Evolutionary conservation across 2,329 filamentous ascomycete genomes (phyloP).

Genomic region (Neospermospora avenae): DNA sequence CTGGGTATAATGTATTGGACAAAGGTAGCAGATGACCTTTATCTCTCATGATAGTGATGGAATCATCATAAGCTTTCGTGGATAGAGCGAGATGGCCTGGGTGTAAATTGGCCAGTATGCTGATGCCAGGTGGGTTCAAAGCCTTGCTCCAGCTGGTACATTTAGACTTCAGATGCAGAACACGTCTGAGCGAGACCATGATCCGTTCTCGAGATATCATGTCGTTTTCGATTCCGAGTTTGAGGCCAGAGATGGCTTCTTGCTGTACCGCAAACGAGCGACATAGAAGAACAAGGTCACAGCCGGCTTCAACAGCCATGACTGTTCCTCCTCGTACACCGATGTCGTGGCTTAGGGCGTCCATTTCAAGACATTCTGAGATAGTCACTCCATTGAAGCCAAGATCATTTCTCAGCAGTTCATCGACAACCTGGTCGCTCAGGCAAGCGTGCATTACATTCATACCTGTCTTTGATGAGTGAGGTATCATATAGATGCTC

Average conservation of each 20-base stretch:
- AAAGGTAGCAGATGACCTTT: conserved; percentile 82
- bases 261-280: conserved; percentile 84
- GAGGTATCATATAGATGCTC: neutral
- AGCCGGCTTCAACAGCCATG: conserved; percentile 96
- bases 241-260: conserved; percentile 86
- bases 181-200: conserved; percentile 72
- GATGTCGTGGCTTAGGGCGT: conserved; percentile 90
- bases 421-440: conserved; percentile 94
- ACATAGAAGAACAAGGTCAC: conserved; percentile 86
- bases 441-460: conserved; percentile 95
- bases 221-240: conserved; percentile 83
- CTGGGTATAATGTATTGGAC: conserved; percentile 73
- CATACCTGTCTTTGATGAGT: conserved; percentile 61
- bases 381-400: conserved; percentile 90
- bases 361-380: conserved; percentile 95
- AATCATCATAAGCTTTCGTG: conserved; percentile 82
- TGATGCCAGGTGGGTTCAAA: conserved; percentile 78
- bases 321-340: conserved; percentile 96
- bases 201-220: conserved; percentile 82
- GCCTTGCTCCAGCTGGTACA: conserved; percentile 92
- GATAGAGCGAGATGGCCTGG: conserved; percentile 79
- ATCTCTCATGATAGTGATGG: conserved; percentile 89
- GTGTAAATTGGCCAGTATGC: conserved; percentile 74
- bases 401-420: conserved; percentile 81
- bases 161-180: conserved; percentile 75